These are phyloP conservation scores for Rheum nobile DNA, from an alignment of 148 eudicot species.

Conservation along the genomic window DNA sequence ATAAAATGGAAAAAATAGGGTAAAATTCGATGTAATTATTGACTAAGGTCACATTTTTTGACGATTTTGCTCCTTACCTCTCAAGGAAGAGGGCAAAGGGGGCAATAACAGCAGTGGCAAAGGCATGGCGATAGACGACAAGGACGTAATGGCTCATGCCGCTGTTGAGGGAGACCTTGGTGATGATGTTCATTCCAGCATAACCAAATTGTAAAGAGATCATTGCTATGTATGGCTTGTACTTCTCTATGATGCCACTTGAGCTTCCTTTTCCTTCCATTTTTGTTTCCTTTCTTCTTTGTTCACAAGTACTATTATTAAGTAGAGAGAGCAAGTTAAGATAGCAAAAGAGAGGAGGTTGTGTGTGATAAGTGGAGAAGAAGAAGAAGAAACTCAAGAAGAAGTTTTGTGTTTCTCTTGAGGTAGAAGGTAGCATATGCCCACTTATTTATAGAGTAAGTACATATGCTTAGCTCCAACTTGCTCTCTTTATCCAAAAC, in stretches of 20 bases:
- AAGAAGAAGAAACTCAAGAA: background rate
- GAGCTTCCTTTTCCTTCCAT: constrained; percentile 44
- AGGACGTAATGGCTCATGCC: constrained; percentile 90
- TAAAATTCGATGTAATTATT: background rate
- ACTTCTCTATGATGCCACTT: constrained; percentile 26
- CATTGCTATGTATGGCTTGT: constrained; percentile 72
- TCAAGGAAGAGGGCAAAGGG: constrained; percentile 74
- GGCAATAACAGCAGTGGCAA: constrained; percentile 68
- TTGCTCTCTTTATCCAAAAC: constrained; percentile 1
- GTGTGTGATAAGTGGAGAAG: background rate
- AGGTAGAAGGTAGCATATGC: constrained; percentile 10
- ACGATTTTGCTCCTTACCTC: constrained; percentile 19
- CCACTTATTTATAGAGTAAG: constrained; percentile 8
- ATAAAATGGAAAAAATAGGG: background rate
- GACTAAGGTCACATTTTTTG: background rate
- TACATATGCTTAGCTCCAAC: background rate
- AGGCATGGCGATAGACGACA: constrained; percentile 73
- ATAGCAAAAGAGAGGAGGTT: background rate
- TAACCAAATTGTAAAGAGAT: constrained; percentile 58
- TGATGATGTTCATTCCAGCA: constrained; percentile 76
- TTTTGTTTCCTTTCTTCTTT: background rate
- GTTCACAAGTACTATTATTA: background rate
- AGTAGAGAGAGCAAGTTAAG: no score
- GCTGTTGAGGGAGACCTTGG: constrained; percentile 69
- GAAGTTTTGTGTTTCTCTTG: constrained; percentile 6